These are phyloP conservation scores for Geotrichum siamense DNA, from an alignment of 1,139 yeast species.

Conservation along the genomic window DNA sequence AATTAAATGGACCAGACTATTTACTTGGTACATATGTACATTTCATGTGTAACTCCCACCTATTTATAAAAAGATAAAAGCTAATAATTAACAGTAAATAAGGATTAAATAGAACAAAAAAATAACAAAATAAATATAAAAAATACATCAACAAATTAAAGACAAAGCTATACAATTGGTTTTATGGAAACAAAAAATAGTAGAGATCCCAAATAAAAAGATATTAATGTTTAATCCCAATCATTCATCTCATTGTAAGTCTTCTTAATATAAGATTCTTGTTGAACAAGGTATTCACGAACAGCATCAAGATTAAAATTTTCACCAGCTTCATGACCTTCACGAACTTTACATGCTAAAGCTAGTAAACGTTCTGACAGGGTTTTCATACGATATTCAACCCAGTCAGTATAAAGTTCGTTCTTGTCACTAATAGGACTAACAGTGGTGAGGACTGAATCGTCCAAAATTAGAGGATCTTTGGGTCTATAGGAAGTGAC, in stretches of 20 bases:
- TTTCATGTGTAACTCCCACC: no score
- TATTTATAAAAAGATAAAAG: no score
- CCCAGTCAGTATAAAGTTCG: conserved; percentile 42
- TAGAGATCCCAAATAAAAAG: no score
- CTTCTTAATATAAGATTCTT: conserved; percentile 10
- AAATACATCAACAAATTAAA: no score
- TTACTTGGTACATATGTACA: no score
- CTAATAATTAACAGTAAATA: no score
- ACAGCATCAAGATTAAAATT: conserved; percentile 11
- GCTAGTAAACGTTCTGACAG: conserved; percentile 7
- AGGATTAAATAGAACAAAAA: no score
- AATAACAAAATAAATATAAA: no score
- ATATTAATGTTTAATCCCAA: not conserved
- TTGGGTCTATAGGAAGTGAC: conserved; percentile 42
- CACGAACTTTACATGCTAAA: conserved; percentile 9
- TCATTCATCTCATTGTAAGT: conserved; percentile 12
- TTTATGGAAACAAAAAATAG: no score
- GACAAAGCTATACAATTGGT: no score
- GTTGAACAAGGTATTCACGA: conserved; percentile 7
- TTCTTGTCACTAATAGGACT: conserved; percentile 38
- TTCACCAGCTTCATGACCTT: conserved; percentile 8
- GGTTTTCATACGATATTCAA: conserved; percentile 38
- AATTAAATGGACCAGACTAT: no score
- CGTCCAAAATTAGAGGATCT: conserved; percentile 37
- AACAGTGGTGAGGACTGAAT: conserved; percentile 39